Evolutionary conservation across 345 rosid species (phyloP).

Genomic region (Salix viminalis): DNA sequence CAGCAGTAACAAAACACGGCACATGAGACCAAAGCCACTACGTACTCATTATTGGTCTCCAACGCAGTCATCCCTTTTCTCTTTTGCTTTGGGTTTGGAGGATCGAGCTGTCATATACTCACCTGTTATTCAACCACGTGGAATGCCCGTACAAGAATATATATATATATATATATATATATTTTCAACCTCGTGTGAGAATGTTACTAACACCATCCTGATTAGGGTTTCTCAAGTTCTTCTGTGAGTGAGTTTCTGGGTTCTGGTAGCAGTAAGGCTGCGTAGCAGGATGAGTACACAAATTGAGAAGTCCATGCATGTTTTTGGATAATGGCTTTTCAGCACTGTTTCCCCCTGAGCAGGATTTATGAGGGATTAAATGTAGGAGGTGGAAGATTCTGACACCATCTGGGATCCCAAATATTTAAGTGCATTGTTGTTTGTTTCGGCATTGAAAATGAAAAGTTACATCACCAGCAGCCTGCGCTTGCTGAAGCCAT

Average conservation of each 20-base stretch:
- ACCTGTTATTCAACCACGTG: no score
- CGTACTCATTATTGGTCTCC: not conserved
- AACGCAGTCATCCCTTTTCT: no score
- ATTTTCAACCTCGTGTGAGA: no score
- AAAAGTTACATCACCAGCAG: not conserved
- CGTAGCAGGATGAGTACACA: not conserved
- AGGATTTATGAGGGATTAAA: not conserved
- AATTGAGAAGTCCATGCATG: no score
- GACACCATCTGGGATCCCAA: not conserved
- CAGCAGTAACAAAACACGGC: not conserved
- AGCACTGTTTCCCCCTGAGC: not conserved
- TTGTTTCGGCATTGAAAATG: not conserved
- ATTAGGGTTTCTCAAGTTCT: no score
- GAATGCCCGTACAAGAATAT: no score
- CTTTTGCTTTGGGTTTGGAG: not conserved
- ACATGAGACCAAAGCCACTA: not conserved
- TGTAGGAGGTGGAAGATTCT: conserved; percentile 2
- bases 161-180: no score
- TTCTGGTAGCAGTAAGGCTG: not conserved
- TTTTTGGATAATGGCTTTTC: no score
- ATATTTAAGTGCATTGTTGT: no score
- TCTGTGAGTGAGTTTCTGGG: not conserved
- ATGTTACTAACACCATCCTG: no score
- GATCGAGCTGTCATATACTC: no score
- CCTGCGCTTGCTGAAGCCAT: not conserved